These are phyloP conservation scores for Aspergillus uvarum DNA, from an alignment of 2,329 filamentous ascomycete species.

Conservation along the genomic window DNA sequence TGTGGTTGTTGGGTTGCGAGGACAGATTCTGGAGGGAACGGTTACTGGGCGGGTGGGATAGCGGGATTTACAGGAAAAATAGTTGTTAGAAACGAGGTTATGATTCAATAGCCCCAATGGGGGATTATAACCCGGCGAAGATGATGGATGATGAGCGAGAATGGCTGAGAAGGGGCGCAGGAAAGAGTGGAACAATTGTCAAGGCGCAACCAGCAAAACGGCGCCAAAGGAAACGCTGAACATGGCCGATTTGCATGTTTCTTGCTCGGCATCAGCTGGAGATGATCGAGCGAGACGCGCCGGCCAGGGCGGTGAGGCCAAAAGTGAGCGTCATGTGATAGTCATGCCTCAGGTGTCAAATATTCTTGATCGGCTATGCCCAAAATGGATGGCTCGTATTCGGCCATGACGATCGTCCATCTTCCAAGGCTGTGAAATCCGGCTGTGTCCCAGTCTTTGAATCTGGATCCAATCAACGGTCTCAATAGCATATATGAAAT, in stretches of 20 bases:
- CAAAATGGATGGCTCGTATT: neutral
- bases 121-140: neutral
- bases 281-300: neutral
- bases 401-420: neutral
- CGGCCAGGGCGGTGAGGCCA: neutral
- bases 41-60: constrained; percentile 1
- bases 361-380: neutral
- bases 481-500: neutral
- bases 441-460: neutral
- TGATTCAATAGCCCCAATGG: neutral
- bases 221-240: neutral
- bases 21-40: neutral
- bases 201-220: neutral
- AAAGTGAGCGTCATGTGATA: neutral
- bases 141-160: neutral
- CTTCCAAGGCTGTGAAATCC: neutral
- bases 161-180: neutral
- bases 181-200: neutral
- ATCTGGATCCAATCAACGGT: neutral
- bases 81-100: neutral
- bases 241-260: neutral
- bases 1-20: constrained; percentile 15
- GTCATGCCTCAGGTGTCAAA: neutral
- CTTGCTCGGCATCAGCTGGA: neutral
- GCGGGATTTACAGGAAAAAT: neutral